phyloP scores from a whole-genome alignment of 2,329 filamentous ascomycete genomes.

The Fonsecaea nubica region DNA sequence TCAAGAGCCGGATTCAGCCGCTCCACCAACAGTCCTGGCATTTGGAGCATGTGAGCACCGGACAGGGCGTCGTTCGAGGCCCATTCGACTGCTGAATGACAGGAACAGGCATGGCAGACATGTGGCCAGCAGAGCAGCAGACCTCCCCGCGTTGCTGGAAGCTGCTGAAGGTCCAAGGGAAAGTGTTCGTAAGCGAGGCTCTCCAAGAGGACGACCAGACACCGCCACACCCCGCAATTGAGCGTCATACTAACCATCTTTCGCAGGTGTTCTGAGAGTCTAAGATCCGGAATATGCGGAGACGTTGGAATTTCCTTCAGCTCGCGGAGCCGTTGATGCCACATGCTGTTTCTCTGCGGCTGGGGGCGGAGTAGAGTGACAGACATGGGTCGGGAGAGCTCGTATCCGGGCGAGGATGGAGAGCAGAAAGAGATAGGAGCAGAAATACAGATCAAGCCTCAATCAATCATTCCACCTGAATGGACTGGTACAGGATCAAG shows the following conservation, averaged over 20 bases:
- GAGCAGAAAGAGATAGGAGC: too few relatives aligned
- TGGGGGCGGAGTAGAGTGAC: not conserved
- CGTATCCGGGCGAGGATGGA: not conserved
- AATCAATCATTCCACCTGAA: too few relatives aligned
- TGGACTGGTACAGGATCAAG: too few relatives aligned
- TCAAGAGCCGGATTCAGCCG: not conserved
- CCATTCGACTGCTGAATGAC: not conserved
- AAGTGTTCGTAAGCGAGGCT: not conserved
- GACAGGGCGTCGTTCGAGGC: not conserved
- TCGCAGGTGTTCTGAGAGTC: constrained; percentile 21
- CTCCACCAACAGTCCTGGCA: not conserved
- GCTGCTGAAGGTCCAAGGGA: not conserved
- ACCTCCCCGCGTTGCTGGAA: not conserved
- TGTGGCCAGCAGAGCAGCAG: too few relatives aligned
- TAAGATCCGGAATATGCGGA: not conserved
- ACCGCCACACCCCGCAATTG: constrained; percentile 6
- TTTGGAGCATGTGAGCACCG: not conserved
- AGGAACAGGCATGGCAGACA: constrained; percentile 8
- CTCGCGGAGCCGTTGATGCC: not conserved
- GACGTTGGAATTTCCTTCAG: not conserved
- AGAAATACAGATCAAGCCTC: too few relatives aligned
- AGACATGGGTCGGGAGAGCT: not conserved
- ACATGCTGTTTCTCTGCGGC: not conserved
- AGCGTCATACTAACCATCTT: constrained; percentile 14
- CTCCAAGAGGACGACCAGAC: not conserved